Conservation (phyloP, 768 basidiomycete species). For the Termitomyces sp. region DNA sequence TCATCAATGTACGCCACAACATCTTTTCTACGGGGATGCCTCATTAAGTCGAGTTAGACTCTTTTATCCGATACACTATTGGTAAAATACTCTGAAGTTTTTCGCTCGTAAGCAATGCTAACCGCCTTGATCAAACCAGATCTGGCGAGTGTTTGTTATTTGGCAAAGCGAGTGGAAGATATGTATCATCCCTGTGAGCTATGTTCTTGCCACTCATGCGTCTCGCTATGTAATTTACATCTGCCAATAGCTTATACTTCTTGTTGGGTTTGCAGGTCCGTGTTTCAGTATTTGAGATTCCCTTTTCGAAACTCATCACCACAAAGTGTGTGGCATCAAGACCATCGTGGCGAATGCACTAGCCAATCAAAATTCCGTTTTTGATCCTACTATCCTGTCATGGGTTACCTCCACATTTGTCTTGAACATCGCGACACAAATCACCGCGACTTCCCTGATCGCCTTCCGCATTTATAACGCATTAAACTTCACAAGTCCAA, state of each 20-base stretch:
- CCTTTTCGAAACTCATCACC: neutral
- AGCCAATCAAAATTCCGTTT: slow-evolving; percentile 15
- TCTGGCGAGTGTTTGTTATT: slow-evolving; percentile 23
- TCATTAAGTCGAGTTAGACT: slow-evolving; percentile 11
- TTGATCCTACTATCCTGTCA: slow-evolving; percentile 17
- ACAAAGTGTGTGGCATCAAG: slow-evolving; percentile 19
- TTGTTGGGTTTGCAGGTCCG: slow-evolving; percentile 18
- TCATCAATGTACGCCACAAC: slow-evolving; percentile 19
- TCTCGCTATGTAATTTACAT: neutral
- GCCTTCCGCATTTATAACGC: slow-evolving; percentile 19
- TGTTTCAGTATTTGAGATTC: neutral
- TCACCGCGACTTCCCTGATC: slow-evolving; percentile 18
- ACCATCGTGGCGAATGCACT: slow-evolving; percentile 16
- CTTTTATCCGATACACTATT: slow-evolving; percentile 20
- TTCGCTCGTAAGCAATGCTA: neutral
- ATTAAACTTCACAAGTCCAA: slow-evolving; percentile 7
- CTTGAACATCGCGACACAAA: slow-evolving; percentile 22
- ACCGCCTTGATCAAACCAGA: slow-evolving; percentile 2
- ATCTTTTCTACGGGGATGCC: neutral
- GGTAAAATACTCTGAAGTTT: slow-evolving; percentile 5
- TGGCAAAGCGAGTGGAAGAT: slow-evolving; percentile 19
- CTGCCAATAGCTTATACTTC: slow-evolving; percentile 13
- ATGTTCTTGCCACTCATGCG: neutral
- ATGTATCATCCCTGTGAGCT: slow-evolving; percentile 17
- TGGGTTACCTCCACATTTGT: slow-evolving; percentile 23